A percentile compares a stretch with the other conserved stretches of the same genome.
These are phyloP conservation scores for Solanum ossicruentum DNA, from an alignment of 257 asterid species.

Conservation along the genomic window DNA sequence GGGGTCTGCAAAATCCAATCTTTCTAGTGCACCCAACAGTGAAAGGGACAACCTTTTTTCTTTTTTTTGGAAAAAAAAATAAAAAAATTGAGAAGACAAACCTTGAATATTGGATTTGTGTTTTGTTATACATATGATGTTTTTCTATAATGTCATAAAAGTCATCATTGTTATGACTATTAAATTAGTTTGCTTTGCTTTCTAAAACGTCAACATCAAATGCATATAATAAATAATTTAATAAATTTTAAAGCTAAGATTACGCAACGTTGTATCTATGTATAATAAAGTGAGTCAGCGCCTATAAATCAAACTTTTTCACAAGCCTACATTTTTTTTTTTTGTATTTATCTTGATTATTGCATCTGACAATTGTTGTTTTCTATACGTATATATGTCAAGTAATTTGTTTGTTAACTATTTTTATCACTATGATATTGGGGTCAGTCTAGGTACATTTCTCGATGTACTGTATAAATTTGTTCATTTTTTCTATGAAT, in stretches of 20 bases:
- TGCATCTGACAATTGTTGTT: not conserved
- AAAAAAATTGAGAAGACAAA: not conserved
- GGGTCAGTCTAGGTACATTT: fast-evolving
- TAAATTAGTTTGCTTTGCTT: not conserved
- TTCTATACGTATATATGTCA: not conserved
- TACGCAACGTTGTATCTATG: constrained; percentile 18
- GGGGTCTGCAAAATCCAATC: constrained; percentile 15
- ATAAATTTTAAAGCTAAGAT: not conserved
- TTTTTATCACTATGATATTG: fast-evolving
- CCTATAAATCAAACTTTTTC: not conserved
- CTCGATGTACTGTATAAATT: fast-evolving
- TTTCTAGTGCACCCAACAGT: constrained; percentile 6
- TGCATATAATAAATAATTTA: not conserved
- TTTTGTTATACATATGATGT: not conserved
- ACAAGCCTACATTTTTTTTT: not conserved
- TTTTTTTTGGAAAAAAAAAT: not conserved
- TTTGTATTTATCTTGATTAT: too few relatives aligned
- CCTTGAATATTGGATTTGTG: not conserved
- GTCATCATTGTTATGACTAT: constrained; percentile 10
- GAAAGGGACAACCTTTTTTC: constrained; percentile 1
- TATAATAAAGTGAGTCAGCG: not conserved
- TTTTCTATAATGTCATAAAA: not conserved
- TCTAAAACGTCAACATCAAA: constrained; percentile 15
- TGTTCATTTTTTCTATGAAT: not conserved
- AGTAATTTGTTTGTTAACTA: not conserved